Percentiles rank a stretch among this genome's conserved stretches.
phyloP scores from a whole-genome alignment of 208 protist genomes.

The Porcisia hertigi region DNA sequence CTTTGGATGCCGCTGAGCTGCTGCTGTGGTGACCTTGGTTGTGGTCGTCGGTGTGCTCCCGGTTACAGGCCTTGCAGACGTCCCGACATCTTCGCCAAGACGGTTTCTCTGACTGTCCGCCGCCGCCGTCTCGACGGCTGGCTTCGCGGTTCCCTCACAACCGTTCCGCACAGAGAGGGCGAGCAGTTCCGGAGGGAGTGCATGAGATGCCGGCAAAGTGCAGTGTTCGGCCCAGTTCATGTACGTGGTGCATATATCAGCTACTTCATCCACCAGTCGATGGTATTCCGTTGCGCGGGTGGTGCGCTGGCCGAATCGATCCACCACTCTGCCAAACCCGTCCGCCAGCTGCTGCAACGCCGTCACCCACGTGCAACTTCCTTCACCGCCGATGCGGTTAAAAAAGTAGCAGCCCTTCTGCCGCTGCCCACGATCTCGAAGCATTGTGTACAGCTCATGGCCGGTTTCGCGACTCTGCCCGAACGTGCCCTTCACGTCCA shows the following conservation, averaged over 20 bases:
- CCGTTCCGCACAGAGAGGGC: slow-evolving; percentile 49
- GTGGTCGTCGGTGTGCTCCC: not conserved
- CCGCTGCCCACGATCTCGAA: slow-evolving; percentile 56
- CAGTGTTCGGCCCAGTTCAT: slow-evolving; percentile 69
- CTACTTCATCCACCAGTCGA: slow-evolving; percentile 58
- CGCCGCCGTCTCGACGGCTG: not conserved
- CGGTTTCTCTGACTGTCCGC: not conserved
- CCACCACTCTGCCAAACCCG: slow-evolving; percentile 53
- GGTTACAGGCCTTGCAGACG: not conserved
- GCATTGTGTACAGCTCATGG: slow-evolving; percentile 51
- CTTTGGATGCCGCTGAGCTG: slow-evolving; percentile 27
- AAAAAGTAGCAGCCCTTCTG: slow-evolving; percentile 89
- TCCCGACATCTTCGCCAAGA: not conserved
- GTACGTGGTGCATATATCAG: slow-evolving; percentile 71
- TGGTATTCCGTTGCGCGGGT: slow-evolving; percentile 39
- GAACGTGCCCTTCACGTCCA: slow-evolving; percentile 65
- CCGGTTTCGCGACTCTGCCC: slow-evolving; percentile 56
- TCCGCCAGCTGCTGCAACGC: slow-evolving; percentile 60
- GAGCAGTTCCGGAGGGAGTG: slow-evolving; percentile 47
- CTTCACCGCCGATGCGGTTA: slow-evolving; percentile 68
- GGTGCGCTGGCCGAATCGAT: slow-evolving; percentile 52
- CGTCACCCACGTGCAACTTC: slow-evolving; percentile 50
- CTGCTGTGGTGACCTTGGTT: not conserved
- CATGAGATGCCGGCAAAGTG: slow-evolving; percentile 29
- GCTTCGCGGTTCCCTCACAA: not conserved